Base-by-base conservation (phyloP, 164 flowering plant species). In the Dillenia turbinata region DNA sequence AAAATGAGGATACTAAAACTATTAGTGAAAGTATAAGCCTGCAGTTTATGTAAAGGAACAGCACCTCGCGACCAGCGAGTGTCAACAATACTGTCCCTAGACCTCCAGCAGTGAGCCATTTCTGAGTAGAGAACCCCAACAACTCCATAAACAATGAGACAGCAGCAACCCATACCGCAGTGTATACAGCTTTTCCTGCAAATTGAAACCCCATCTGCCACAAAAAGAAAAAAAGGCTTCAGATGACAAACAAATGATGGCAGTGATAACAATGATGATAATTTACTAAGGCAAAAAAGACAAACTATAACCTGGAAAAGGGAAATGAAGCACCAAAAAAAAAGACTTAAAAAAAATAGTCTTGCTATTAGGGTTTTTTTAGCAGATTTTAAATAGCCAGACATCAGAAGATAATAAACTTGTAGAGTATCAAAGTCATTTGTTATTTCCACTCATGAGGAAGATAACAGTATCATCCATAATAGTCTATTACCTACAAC, bases 1-100 rank as follows among this genome's bases (percentile, higher is more conserved):
- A 93, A 83, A 76, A 93, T 93, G 96, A 88, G 89, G 56, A 65
- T 24, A 45, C 7, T 33, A 26, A 43, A 66, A 52, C 22, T 9
- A 19, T 13, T 24, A 10, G 12, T 46, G n/a, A 11, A 43, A 47
- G 1, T 16, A n/a, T 16, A 48, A 2, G 17, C 11, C 33, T 47
- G 22, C 11, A 2, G 16, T 10, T 10, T 15, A 48, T 40, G 47
- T 14, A 49, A 44, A 33, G 33, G 10, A 67, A 33, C 51, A 43
- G 59, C 66, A 94, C 99, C 97, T 94, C 99, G 58, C 99, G 96
- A 56, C 99, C 99, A 73, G 97, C 92, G 69, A 94, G 97, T 43
- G 99, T 94, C 66, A 94, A 82, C 79, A 94, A 75, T 40, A 94
- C 97, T 43, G 99, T 91, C 49, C 99, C 99, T 69, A 94, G 90